A percentile compares a stretch with the other conserved stretches of the same genome.
phyloP scores from a whole-genome alignment of 176 grass and related monocot species.

The Aegilops bicornis region DNA sequence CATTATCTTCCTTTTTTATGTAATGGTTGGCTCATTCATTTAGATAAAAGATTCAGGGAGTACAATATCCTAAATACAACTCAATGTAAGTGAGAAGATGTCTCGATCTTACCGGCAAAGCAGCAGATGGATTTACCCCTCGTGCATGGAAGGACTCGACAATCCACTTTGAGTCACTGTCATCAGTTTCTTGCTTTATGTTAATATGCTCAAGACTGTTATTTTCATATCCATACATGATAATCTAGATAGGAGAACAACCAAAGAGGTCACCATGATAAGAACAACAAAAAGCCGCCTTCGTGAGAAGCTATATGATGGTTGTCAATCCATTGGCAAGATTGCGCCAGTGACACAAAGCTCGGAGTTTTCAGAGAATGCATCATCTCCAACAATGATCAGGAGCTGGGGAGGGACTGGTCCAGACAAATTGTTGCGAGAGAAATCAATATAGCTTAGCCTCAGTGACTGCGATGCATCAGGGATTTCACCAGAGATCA shows the following conservation, averaged over 20 bases:
- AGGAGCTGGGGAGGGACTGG: constrained; percentile 64
- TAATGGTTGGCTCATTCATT: no score
- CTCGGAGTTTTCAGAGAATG: constrained; percentile 63
- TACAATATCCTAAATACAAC: no score
- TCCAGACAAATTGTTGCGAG: constrained; percentile 68
- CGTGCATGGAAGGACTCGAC: constrained; percentile 56
- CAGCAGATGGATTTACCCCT: constrained; percentile 51
- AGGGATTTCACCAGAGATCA: constrained; percentile 67
- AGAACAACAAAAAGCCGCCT: constrained; percentile 45
- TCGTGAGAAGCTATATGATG: constrained; percentile 26
- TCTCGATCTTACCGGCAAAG: constrained; percentile 52
- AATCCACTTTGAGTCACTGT: constrained; percentile 54
- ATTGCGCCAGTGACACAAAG: constrained; percentile 54
- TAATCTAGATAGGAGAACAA: constrained; percentile 51
- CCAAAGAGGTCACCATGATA: constrained; percentile 44
- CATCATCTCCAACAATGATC: constrained; percentile 66
- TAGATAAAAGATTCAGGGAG: no score
- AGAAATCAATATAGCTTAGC: constrained; percentile 77
- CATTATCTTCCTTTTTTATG: no score
- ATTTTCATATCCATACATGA: constrained; percentile 63
- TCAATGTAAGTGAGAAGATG: not conserved
- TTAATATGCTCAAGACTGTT: constrained; percentile 58
- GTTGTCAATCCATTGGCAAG: constrained; percentile 47
- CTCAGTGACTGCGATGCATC: constrained; percentile 59
- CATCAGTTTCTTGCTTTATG: constrained; percentile 34